These are phyloP conservation scores for Rhodotorula graminis DNA, from an alignment of 768 basidiomycete species.

Conservation along the genomic window DNA sequence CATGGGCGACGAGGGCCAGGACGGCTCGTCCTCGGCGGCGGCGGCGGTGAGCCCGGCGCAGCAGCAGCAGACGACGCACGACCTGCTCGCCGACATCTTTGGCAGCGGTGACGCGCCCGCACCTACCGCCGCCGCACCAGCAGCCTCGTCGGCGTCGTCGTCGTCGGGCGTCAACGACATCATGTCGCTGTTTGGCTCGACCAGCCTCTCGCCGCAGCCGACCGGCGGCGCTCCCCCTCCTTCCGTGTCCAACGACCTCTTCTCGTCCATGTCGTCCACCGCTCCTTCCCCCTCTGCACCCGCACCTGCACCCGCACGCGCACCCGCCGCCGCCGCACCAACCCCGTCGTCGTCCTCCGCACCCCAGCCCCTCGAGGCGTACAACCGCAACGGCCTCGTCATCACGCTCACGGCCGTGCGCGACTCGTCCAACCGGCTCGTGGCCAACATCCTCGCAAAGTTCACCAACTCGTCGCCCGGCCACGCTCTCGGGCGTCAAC, in stretches of 20 bases:
- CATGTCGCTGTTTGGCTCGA: conserved; percentile 72
- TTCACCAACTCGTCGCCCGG: conserved; percentile 60
- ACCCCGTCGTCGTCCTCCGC: conserved; percentile 42
- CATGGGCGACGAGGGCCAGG: conserved; percentile 67
- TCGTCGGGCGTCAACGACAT: conserved; percentile 78
- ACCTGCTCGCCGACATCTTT: conserved; percentile 88
- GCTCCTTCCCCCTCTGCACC: conserved; percentile 44
- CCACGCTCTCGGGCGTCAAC: conserved; percentile 62
- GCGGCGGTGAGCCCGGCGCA: conserved; percentile 47
- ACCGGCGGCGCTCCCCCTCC: conserved; percentile 17
- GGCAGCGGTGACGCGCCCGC: conserved; percentile 53
- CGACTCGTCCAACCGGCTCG: conserved; percentile 70
- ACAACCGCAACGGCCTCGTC: conserved; percentile 83
- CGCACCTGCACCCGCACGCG: conserved; percentile 42
- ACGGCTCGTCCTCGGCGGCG: too few species aligned
- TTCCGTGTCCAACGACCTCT: conserved; percentile 21
- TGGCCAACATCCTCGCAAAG: conserved; percentile 81
- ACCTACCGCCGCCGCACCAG: conserved; percentile 46
- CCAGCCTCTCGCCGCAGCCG: conserved; percentile 40
- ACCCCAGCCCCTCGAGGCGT: conserved; percentile 61
- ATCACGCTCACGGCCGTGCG: conserved; percentile 86
- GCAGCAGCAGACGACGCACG: conserved; percentile 63
- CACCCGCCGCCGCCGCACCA: conserved; percentile 40
- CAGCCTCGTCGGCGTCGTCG: conserved; percentile 45
- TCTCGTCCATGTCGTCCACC: conserved; percentile 44